A percentile compares a stretch with the other conserved stretches of the same genome.
Conservation (phyloP, 768 basidiomycete genomes). For the Tylopilus rubrobrunneus region DNA sequence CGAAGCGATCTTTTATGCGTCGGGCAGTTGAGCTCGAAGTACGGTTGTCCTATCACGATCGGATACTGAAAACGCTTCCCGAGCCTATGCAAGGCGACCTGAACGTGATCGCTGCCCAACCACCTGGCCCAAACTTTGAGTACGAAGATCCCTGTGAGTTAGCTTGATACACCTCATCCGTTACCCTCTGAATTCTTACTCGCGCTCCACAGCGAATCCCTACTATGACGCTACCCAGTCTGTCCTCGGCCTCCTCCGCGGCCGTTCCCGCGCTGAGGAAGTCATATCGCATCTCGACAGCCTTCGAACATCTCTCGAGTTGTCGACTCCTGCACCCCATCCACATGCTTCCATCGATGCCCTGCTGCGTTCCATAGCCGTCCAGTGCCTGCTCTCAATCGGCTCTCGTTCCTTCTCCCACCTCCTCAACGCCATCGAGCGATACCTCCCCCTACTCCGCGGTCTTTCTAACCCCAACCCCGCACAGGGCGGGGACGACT, state of each 20-base stretch:
- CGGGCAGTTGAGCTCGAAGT: conserved; percentile 86
- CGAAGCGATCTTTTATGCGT: conserved; percentile 84
- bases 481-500: conserved; percentile 30
- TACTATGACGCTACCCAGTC: conserved; percentile 78
- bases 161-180: neutral
- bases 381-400: conserved; percentile 86
- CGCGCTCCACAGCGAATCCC: conserved; percentile 52
- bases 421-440: conserved; percentile 94
- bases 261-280: conserved; percentile 74
- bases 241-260: conserved; percentile 77
- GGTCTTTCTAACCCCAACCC: conserved; percentile 40
- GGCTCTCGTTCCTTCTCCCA: conserved; percentile 97
- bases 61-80: conserved; percentile 86
- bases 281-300: conserved; percentile 71
- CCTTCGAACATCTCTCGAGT: conserved; percentile 61
- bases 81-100: conserved; percentile 70
- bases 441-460: conserved; percentile 78
- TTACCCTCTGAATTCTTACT: neutral
- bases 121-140: conserved; percentile 76
- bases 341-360: conserved; percentile 56
- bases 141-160: conserved; percentile 75
- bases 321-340: conserved; percentile 46
- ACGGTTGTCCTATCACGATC: conserved; percentile 88
- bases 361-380: conserved; percentile 69
- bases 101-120: conserved; percentile 59